These are phyloP conservation scores for Phytophthora lateralis DNA, from an alignment of 352 stramenopile genomes.

Conservation along the genomic window DNA sequence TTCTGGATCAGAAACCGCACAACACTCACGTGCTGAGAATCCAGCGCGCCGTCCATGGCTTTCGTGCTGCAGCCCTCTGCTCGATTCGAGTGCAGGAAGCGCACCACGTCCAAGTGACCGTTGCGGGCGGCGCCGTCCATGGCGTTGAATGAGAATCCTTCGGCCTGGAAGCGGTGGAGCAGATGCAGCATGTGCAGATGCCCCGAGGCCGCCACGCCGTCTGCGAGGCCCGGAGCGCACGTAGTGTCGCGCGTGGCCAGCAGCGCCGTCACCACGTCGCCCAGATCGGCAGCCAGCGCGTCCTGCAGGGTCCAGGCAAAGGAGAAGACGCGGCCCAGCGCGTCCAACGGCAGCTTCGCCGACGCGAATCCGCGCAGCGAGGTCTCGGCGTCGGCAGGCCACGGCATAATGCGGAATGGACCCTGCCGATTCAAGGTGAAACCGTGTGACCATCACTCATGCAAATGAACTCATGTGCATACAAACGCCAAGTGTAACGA, in stretches of 20 bases:
- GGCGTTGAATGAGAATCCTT: conserved; percentile 40
- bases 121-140: conserved; percentile 49
- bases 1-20: conserved; percentile 58
- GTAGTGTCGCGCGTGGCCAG: conserved; percentile 36
- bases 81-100: conserved; percentile 54
- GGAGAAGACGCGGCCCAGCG: conserved; percentile 47
- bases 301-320: conserved; percentile 48
- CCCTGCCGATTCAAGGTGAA: background rate
- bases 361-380: conserved; percentile 23
- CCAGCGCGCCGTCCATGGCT: conserved; percentile 42
- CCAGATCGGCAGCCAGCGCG: conserved; percentile 32
- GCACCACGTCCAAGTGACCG: conserved; percentile 49
- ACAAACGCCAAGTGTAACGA: background rate
- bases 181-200: conserved; percentile 46
- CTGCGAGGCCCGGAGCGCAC: conserved; percentile 35
- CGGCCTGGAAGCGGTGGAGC: conserved; percentile 38
- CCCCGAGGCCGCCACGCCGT: conserved; percentile 39
- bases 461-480: conserved; percentile 7
- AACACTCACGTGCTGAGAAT: conserved; percentile 37
- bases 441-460: conserved; percentile 13
- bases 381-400: background rate
- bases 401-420: conserved; percentile 10
- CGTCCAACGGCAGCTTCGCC: conserved; percentile 48
- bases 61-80: conserved; percentile 48
- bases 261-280: conserved; percentile 45